Evolutionary conservation across 2,329 filamentous ascomycete species (phyloP).

Genomic region (Nigrograna mackinnonii): DNA sequence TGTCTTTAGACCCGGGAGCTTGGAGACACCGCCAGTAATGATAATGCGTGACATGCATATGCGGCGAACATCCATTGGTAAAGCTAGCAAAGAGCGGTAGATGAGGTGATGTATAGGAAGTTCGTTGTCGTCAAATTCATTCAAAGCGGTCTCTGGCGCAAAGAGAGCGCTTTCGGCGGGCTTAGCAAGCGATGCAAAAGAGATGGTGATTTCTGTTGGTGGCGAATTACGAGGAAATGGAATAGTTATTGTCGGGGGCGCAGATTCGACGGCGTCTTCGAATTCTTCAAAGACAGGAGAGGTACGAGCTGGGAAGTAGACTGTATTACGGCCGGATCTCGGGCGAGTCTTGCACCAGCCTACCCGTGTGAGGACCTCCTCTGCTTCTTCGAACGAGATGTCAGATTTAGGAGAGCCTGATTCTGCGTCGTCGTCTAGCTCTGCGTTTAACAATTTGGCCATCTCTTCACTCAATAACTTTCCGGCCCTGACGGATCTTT

Average conservation of each 20-base stretch:
- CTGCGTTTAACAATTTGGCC: slow-evolving; percentile 63
- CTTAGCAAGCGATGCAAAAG: slow-evolving; percentile 71
- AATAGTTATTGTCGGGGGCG: slow-evolving; percentile 34
- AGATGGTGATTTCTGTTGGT: slow-evolving; percentile 61
- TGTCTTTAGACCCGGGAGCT: slow-evolving; percentile 76
- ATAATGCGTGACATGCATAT: slow-evolving; percentile 88
- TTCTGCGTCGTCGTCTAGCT: slow-evolving; percentile 37
- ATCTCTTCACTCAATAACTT: slow-evolving; percentile 72
- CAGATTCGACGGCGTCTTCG: slow-evolving; percentile 40
- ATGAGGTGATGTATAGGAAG: slow-evolving; percentile 75
- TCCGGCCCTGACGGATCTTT: slow-evolving; percentile 73
- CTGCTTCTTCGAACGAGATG: slow-evolving; percentile 72
- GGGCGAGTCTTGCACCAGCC: slow-evolving; percentile 68
- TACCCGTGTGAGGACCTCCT: slow-evolving; percentile 75
- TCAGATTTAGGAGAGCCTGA: slow-evolving; percentile 24
- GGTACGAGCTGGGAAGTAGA: slow-evolving; percentile 36
- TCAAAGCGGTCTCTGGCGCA: slow-evolving; percentile 53
- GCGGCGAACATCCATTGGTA: slow-evolving; percentile 81
- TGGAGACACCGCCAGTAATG: slow-evolving; percentile 80
- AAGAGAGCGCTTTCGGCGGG: slow-evolving; percentile 80
- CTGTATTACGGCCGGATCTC: slow-evolving; percentile 29
- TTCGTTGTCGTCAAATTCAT: slow-evolving; percentile 83
- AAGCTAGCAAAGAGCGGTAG: slow-evolving; percentile 72
- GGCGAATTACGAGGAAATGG: slow-evolving; percentile 40
- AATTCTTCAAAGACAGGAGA: slow-evolving; percentile 49